Evolutionary conservation across 129 eudicot genomes (phyloP), one percentile per base, ranked within the genome.

Genomic region (Artemisia tridentata): DNA sequence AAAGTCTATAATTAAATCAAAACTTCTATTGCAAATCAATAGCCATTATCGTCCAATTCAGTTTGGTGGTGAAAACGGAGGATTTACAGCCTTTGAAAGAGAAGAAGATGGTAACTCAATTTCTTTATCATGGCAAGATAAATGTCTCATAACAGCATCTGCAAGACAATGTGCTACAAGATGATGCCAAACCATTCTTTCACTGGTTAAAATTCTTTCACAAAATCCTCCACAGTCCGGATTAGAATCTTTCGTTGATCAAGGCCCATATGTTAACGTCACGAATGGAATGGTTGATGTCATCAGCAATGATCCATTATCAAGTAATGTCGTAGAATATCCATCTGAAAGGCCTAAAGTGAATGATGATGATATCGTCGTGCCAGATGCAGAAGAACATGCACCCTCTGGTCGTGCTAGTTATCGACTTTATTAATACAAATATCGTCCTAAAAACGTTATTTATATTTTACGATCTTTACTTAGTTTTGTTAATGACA

Each of bases 91-190:
- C 11, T 79, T 75, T 17, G 89, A 85, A 69, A 85, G 84, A 71
- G 84, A 80, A 25, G 76, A 79, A 27, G 74, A 74, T 19, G 89
- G 87, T 0, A 77, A 66, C 52, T 86, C 87, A 5, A 81, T 88
- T 45, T 88, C 96, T 15, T 46, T 88, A 11, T 87, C 87, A 3
- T 88, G 96, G 96, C 96, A 88, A 81, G 91, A 86, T n/a, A 88
- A 86, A 75, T 46, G 81, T 72, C 75, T 88, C 16, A 62, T 79
- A 10, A 83, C 91, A 13, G 91, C 86, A 38, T 85, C 96, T 73
- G 79, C 96, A 78, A 85, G 96, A 91, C 69, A 68, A 11, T 78
- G 77, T 27, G 53, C 23, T 20, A 20, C 0, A 20, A 20, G 23
- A 20, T 20, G 23, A 20, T 1, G 23, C 0, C 23, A 20, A 20